These are phyloP conservation scores for Astrothelium subdiscretum DNA, from an alignment of 495 filamentous ascomycete genomes.

Conservation along the genomic window DNA sequence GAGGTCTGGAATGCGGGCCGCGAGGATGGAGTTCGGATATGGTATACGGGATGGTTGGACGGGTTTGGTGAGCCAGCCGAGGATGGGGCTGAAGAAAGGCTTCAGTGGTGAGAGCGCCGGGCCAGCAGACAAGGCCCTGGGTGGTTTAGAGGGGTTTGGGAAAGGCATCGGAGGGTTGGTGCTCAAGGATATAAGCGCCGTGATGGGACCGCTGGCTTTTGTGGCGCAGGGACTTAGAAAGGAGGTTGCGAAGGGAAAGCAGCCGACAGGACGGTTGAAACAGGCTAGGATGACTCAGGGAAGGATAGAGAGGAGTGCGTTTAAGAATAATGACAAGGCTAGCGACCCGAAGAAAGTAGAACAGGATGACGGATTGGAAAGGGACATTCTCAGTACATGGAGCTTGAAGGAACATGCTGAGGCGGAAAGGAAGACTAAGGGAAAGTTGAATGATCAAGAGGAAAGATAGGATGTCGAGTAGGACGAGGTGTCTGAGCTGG, in stretches of 20 bases:
- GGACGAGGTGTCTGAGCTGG: not conserved
- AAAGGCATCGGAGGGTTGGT: slow-evolving; percentile 67
- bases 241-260: slow-evolving; percentile 19
- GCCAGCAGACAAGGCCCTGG: slow-evolving; percentile 26
- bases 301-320: slow-evolving; percentile 11
- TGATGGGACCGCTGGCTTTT: slow-evolving; percentile 52
- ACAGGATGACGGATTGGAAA: not conserved
- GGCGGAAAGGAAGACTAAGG: too few species aligned
- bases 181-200: slow-evolving; percentile 55
- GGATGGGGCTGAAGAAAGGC: slow-evolving; percentile 47
- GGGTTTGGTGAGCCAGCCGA: slow-evolving; percentile 55
- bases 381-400: not conserved
- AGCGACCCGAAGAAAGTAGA: not conserved
- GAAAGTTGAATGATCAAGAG: not conserved
- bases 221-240: slow-evolving; percentile 52
- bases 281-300: slow-evolving; percentile 21
- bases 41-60: slow-evolving; percentile 66
- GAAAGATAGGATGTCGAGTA: not conserved
- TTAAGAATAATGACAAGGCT: not conserved
- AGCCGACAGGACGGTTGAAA: slow-evolving; percentile 17
- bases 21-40: slow-evolving; percentile 53
- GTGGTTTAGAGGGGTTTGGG: slow-evolving; percentile 54
- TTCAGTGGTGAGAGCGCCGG: slow-evolving; percentile 24
- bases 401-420: not conserved
- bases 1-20: slow-evolving; percentile 53